A percentile compares a stretch with the other conserved stretches of the same genome.
These are phyloP conservation scores for Triticum turgidum DNA, from an alignment of 176 grass and related monocot species.

Conservation along the genomic window DNA sequence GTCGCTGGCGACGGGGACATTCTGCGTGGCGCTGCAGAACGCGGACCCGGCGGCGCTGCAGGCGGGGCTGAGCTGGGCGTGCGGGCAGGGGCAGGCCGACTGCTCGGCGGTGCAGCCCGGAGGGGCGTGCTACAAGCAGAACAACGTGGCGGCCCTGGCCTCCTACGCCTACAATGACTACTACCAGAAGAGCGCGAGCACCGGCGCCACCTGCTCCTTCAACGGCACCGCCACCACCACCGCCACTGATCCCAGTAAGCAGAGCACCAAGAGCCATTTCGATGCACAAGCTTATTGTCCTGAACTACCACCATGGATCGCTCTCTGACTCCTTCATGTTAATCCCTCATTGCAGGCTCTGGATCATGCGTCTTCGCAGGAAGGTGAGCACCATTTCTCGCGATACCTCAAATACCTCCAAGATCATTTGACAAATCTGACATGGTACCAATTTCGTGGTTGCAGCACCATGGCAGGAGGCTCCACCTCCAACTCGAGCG, in stretches of 20 bases:
- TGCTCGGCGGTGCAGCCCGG: slow-evolving; percentile 71
- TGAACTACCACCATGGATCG: neutral
- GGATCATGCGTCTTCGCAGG: slow-evolving; percentile 74
- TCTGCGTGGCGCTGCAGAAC: slow-evolving; percentile 77
- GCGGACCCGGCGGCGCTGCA: slow-evolving; percentile 58
- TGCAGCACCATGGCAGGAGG: slow-evolving; percentile 38
- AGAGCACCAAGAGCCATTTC: slow-evolving; percentile 11
- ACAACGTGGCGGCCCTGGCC: slow-evolving; percentile 67
- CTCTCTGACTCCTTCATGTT: neutral
- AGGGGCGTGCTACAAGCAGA: slow-evolving; percentile 57
- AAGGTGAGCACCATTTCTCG: slow-evolving; percentile 48
- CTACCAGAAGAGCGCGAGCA: slow-evolving; percentile 46
- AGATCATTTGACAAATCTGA: neutral
- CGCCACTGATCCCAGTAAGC: slow-evolving; percentile 70
- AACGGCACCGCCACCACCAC: slow-evolving; percentile 60
- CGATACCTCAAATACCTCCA: neutral
- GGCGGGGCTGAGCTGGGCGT: slow-evolving; percentile 73
- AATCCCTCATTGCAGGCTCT: slow-evolving; percentile 42
- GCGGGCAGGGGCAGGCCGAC: slow-evolving; percentile 58
- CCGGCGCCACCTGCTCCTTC: slow-evolving; percentile 81
- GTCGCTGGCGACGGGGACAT: slow-evolving; percentile 49
- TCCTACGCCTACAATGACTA: slow-evolving; percentile 97
- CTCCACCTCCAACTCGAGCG: slow-evolving; percentile 36
- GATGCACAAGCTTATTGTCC: neutral
- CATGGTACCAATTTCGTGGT: neutral